phyloP scores from a whole-genome alignment of 2,329 filamentous ascomycete species.

The Ophiostoma australiae region DNA sequence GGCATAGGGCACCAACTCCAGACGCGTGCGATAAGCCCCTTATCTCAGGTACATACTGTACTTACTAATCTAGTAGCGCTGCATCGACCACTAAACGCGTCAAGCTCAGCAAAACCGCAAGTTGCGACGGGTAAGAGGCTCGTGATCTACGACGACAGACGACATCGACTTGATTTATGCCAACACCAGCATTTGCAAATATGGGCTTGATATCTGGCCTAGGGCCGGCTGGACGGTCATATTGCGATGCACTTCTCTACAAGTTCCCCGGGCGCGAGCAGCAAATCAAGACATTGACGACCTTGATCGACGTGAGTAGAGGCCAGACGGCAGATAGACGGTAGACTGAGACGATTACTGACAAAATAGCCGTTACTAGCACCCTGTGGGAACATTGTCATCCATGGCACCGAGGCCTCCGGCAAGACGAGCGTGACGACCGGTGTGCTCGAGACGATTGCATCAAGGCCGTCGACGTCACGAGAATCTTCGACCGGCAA shows the following conservation, averaged over 20 bases:
- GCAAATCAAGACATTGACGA: conserved; percentile 55
- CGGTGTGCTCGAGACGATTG: conserved; percentile 52
- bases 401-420: conserved; percentile 81
- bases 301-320: conserved; percentile 48
- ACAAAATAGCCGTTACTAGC: conserved; percentile 55
- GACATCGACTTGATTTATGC: background rate
- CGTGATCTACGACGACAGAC: background rate
- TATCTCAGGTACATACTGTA: background rate
- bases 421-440: conserved; percentile 73
- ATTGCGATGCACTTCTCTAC: conserved; percentile 35
- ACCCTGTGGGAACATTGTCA: conserved; percentile 66
- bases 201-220: background rate
- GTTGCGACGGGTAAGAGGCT: background rate
- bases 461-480: background rate
- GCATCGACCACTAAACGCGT: conserved; percentile 7
- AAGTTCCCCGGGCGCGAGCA: conserved; percentile 54
- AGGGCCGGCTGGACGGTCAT: background rate
- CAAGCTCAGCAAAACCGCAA: background rate
- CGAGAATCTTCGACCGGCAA: conserved; percentile 23
- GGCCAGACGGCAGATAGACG: background rate
- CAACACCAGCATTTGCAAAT: background rate
- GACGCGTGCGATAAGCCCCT: background rate
- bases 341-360: background rate
- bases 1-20: background rate
- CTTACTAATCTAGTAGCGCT: conserved; percentile 12